phyloP scores from a whole-genome alignment of 176 grass and related monocot genomes.

The Aegilops sharonensis region DNA sequence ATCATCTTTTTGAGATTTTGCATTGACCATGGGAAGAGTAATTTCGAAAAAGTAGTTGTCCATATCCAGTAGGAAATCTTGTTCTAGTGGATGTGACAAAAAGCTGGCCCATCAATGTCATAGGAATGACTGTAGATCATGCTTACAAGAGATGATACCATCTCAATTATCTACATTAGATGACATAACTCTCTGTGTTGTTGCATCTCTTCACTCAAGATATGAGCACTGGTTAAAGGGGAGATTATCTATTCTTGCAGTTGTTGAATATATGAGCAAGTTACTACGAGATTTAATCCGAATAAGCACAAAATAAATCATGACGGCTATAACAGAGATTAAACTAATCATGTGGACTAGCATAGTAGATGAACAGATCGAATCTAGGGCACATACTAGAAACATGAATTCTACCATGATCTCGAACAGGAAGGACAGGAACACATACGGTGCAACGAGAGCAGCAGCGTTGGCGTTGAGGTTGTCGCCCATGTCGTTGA shows the following conservation, averaged over 20 bases:
- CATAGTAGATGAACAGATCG: no score
- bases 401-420: no score
- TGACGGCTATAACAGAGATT: no score
- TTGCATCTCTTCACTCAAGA: not conserved
- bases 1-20: not conserved
- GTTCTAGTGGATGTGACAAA: not conserved
- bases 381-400: no score
- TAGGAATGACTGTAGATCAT: not conserved
- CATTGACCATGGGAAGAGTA: not conserved
- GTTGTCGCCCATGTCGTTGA: no score
- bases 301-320: no score
- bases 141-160: not conserved
- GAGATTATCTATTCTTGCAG: not conserved
- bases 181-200: not conserved
- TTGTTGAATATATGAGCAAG: not conserved
- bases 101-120: not conserved
- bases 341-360: no score
- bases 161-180: not conserved
- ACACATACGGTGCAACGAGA: no score
- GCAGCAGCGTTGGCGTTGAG: no score
- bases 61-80: not conserved
- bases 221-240: not conserved
- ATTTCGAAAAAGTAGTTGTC: not conserved
- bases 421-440: no score
- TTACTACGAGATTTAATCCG: no score